phyloP scores from a whole-genome alignment of 2,329 filamentous ascomycete genomes.

The Fusarium succisae region DNA sequence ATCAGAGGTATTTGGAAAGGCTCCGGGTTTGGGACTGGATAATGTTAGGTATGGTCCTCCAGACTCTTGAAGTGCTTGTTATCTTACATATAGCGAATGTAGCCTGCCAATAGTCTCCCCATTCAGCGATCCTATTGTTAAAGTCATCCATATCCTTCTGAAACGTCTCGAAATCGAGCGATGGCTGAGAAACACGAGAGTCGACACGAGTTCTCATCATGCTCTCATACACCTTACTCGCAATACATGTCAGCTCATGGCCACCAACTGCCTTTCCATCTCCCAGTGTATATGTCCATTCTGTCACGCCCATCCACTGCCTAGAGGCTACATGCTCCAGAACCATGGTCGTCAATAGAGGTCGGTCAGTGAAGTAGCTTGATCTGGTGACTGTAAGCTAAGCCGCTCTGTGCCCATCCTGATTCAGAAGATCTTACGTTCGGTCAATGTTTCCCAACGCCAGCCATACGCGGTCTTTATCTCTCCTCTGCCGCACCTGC shows the following conservation, averaged over 20 bases:
- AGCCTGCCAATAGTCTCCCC: background rate
- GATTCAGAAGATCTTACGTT: background rate
- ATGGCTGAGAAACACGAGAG: accelerated
- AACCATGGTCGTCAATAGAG: accelerated
- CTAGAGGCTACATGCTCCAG: background rate
- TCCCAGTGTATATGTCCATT: background rate
- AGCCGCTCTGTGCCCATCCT: background rate
- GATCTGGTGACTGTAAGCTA: background rate
- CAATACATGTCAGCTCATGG: background rate
- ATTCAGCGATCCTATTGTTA: background rate
- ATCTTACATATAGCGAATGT: background rate
- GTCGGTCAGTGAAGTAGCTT: background rate
- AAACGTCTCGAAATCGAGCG: background rate
- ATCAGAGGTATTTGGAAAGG: background rate
- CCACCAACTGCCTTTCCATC: background rate
- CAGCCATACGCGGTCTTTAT: background rate
- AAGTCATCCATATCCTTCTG: background rate
- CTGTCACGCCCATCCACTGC: background rate
- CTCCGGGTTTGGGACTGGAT: background rate
- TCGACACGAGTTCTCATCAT: no score
- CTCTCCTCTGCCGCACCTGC: background rate
- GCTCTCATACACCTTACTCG: background rate
- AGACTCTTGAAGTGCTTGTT: accelerated
- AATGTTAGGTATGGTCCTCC: background rate
- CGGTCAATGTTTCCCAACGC: background rate